Percentiles rank a stretch among this genome's conserved stretches.
Evolutionary conservation across 2,329 filamentous ascomycete species (phyloP).

Genomic region (Colletotrichum cordylinicola): DNA sequence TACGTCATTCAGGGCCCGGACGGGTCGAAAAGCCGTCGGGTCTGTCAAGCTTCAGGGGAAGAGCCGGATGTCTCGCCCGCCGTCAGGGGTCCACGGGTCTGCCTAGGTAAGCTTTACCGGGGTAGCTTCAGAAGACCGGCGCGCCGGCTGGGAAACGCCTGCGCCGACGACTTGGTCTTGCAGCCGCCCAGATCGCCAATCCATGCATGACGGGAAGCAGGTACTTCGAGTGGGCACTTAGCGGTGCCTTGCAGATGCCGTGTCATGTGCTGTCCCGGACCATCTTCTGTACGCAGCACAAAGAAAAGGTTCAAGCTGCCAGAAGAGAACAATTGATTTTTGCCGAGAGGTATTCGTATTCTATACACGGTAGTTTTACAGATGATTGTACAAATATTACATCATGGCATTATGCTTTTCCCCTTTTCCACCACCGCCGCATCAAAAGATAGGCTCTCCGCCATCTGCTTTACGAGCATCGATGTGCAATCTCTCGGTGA

Average conservation of each 20-base stretch:
- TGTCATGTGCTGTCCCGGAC: neutral
- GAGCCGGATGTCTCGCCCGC: neutral
- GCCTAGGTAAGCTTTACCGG: neutral
- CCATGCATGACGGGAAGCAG: neutral
- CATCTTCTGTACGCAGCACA: neutral
- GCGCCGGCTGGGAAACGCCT: neutral
- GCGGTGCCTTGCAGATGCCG: neutral
- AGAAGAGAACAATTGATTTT: neutral
- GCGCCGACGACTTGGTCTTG: neutral
- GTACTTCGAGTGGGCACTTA: neutral
- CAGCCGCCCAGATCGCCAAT: neutral
- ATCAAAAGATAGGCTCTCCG: slow-evolving; percentile 18
- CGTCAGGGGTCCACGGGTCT: slow-evolving; percentile 8
- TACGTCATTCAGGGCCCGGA: neutral
- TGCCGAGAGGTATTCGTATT: neutral
- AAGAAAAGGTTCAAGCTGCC: neutral
- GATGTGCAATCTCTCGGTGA: slow-evolving; percentile 37
- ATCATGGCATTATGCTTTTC: neutral
- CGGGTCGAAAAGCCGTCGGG: neutral
- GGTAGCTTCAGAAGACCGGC: neutral
- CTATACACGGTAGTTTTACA: neutral
- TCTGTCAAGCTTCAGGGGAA: neutral
- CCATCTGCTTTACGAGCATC: slow-evolving; percentile 34
- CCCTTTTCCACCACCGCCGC: neutral
- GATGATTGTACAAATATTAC: neutral